Percentiles rank a stretch among this genome's conserved stretches.
phyloP scores from a whole-genome alignment of 2,329 filamentous ascomycete genomes.

The Penicillium paneum region DNA sequence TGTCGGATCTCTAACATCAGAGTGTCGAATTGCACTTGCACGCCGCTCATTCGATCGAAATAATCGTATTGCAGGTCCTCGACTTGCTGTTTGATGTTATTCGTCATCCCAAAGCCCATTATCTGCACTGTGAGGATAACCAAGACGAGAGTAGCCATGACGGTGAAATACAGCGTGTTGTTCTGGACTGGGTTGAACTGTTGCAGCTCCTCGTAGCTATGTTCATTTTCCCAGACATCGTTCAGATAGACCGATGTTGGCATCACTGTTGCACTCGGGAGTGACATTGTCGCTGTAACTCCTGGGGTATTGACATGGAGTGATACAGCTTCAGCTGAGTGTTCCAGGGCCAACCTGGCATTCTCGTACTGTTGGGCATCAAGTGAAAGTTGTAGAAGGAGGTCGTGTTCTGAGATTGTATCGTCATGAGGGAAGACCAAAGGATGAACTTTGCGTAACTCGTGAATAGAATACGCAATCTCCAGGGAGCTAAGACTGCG shows the following conservation, averaged over 20 bases:
- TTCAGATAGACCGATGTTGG: neutral
- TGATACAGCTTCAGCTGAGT: neutral
- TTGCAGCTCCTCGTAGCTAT: neutral
- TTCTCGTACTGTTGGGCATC: neutral
- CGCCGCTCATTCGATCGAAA: neutral
- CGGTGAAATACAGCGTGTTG: neutral
- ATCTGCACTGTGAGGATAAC: neutral
- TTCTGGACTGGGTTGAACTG: no score
- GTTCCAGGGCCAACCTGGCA: neutral
- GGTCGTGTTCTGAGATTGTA: neutral
- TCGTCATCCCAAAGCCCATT: neutral
- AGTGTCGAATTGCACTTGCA: neutral
- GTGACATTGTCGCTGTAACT: neutral
- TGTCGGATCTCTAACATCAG: neutral
- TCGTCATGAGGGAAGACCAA: neutral
- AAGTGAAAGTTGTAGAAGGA: neutral
- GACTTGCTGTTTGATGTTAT: neutral
- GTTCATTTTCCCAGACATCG: neutral
- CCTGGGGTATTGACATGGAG: neutral
- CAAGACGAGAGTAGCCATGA: neutral
- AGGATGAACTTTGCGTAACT: neutral
- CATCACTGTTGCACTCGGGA: neutral
- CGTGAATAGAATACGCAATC: neutral
- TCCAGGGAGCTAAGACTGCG: constrained; percentile 1
- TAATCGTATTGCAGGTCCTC: neutral